These are phyloP conservation scores for Cnidoscolus chayamansa DNA, from an alignment of 441 rosid genomes.

Conservation along the genomic window DNA sequence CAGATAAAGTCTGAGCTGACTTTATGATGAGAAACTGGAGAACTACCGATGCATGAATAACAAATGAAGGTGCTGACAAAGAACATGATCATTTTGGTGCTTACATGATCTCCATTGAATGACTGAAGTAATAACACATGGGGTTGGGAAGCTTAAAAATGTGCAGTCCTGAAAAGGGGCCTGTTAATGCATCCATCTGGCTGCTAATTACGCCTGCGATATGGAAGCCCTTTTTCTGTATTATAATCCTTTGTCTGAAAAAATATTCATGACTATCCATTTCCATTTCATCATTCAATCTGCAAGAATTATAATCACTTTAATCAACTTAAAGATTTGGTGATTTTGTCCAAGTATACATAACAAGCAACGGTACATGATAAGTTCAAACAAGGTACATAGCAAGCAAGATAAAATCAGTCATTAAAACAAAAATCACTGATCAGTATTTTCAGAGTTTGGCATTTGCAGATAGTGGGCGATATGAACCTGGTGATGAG, in stretches of 20 bases:
- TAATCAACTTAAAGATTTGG: not conserved
- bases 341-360: not conserved
- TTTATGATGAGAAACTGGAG: not conserved
- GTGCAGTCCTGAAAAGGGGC: slow-evolving; percentile 36
- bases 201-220: slow-evolving; percentile 52
- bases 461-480: not conserved
- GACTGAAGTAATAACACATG: slow-evolving; percentile 25
- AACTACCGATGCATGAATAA: not conserved
- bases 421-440: not conserved
- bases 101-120: slow-evolving; percentile 23
- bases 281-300: slow-evolving; percentile 45
- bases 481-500: not conserved
- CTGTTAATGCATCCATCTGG: slow-evolving; percentile 62
- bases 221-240: slow-evolving; percentile 39
- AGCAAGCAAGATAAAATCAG: not conserved
- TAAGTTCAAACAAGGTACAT: not conserved
- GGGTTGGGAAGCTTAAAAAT: slow-evolving; percentile 72
- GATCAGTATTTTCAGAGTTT: not conserved
- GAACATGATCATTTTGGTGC: slow-evolving; percentile 13
- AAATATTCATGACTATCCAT: slow-evolving; percentile 41
- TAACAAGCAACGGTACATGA: not conserved
- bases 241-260: slow-evolving; percentile 29
- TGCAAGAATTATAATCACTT: slow-evolving; percentile 25
- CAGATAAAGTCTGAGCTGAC: not conserved
- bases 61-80: not conserved